Conservation (phyloP, 2,329 filamentous ascomycete species). For the Huntiella savannae region DNA sequence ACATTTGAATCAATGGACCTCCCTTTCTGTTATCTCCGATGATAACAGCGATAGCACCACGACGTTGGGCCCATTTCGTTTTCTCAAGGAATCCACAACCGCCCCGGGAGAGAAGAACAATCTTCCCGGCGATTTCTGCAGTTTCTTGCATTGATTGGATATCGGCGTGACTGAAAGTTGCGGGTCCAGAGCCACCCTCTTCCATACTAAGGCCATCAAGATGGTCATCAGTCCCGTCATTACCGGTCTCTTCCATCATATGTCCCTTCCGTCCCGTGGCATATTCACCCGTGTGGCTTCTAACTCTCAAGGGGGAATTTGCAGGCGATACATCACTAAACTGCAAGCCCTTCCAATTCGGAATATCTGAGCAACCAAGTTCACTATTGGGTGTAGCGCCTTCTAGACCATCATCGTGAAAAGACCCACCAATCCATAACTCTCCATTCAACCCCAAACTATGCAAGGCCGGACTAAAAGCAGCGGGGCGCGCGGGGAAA, state of each 20-base stretch:
- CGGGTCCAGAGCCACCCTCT: conserved; percentile 19
- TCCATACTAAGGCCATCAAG: conserved; percentile 22
- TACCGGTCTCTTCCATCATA: background rate
- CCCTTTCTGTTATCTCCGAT: conserved; percentile 86
- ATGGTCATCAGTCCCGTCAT: conserved; percentile 70
- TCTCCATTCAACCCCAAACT: conserved; percentile 64
- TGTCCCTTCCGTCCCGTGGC: background rate
- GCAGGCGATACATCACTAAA: conserved; percentile 16
- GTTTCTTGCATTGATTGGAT: conserved; percentile 82
- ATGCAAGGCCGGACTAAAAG: conserved; percentile 70
- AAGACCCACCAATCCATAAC: conserved; percentile 84
- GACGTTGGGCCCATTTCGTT: conserved; percentile 85
- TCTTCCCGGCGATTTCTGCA: conserved; percentile 82
- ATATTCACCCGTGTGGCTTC: conserved; percentile 11
- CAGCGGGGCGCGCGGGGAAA: conserved; percentile 80
- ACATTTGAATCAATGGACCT: conserved; percentile 88
- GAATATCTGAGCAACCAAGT: conserved; percentile 85
- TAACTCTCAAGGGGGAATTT: conserved; percentile 3
- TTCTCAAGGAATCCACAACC: conserved; percentile 95
- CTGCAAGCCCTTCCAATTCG: conserved; percentile 50
- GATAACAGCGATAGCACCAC: conserved; percentile 75
- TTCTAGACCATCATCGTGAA: conserved; percentile 56
- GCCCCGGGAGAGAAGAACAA: conserved; percentile 77
- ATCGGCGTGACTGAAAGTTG: conserved; percentile 52
- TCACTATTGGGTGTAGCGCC: conserved; percentile 57